Evolutionary conservation across 495 filamentous ascomycete species (phyloP).

Genomic region (Podospora sp.): DNA sequence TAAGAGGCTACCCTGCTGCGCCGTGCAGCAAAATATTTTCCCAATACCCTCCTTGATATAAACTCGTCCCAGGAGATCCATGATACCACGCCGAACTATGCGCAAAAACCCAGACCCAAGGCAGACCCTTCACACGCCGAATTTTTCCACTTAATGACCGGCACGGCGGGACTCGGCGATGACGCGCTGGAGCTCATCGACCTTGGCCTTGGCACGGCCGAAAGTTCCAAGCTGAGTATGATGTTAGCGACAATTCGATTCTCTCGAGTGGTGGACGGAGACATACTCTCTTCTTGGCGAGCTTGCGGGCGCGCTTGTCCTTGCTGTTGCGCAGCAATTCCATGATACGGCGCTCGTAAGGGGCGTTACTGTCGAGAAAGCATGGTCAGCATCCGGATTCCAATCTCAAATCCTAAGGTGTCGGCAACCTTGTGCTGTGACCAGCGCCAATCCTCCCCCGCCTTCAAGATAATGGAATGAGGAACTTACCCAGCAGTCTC

Average conservation of each 20-base stretch:
- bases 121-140: constrained; percentile 24
- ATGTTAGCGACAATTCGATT: constrained; percentile 8
- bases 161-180: constrained; percentile 91
- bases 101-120: constrained; percentile 26
- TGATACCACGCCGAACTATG: constrained; percentile 27
- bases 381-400: constrained; percentile 23
- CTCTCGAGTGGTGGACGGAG: constrained; percentile 31
- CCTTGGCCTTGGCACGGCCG: constrained; percentile 96
- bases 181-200: constrained; percentile 94
- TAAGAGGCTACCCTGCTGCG: constrained; percentile 18
- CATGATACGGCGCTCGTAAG: constrained; percentile 97
- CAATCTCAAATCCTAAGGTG: background rate
- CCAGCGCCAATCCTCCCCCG: too few relatives aligned
- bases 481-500: constrained; percentile 81
- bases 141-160: constrained; percentile 65
- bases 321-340: constrained; percentile 98
- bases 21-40: constrained; percentile 18
- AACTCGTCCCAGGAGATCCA: constrained; percentile 20
- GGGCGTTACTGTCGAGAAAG: constrained; percentile 63
- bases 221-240: constrained; percentile 80
- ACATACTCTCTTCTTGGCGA: constrained; percentile 93
- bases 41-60: constrained; percentile 22
- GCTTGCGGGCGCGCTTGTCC: constrained; percentile 98
- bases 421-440: background rate
- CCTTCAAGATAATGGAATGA: too few relatives aligned